Evolutionary conservation across 1,139 yeast species (phyloP).

Genomic region (Debaryomyces udenii): DNA sequence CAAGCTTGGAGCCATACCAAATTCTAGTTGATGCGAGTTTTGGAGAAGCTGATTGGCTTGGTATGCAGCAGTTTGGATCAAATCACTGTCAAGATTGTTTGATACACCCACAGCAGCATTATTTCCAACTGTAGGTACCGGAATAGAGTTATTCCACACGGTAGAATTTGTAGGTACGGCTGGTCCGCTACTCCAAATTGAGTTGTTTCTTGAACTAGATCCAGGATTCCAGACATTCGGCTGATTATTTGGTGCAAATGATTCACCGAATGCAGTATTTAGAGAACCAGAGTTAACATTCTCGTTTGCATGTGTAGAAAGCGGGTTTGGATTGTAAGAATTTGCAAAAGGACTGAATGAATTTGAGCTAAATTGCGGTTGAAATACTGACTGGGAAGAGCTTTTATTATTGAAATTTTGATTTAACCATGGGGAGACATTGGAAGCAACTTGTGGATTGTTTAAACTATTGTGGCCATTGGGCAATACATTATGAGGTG

Average conservation of each 20-base stretch:
- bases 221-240: slow-evolving; percentile 27
- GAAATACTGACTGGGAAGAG: slow-evolving; percentile 9
- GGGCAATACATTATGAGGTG: slow-evolving; percentile 8
- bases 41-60: slow-evolving; percentile 40
- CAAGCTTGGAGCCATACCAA: slow-evolving; percentile 41
- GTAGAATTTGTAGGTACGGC: slow-evolving; percentile 9
- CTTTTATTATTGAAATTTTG: slow-evolving; percentile 1
- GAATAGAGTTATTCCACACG: slow-evolving; percentile 13
- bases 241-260: slow-evolving; percentile 6
- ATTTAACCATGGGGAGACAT: slow-evolving; percentile 5
- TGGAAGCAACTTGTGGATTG: not conserved
- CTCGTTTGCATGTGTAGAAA: slow-evolving; percentile 8
- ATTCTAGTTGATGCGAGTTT: slow-evolving; percentile 37
- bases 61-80: slow-evolving; percentile 33
- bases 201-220: slow-evolving; percentile 27
- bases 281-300: slow-evolving; percentile 2
- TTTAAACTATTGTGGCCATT: not conserved
- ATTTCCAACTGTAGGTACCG: slow-evolving; percentile 7
- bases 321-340: slow-evolving; percentile 2
- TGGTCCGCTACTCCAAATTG: slow-evolving; percentile 35
- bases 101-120: not conserved
- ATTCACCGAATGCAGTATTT: slow-evolving; percentile 6
- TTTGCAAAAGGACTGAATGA: slow-evolving; percentile 12
- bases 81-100: slow-evolving; percentile 13
- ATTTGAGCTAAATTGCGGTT: slow-evolving; percentile 10